phyloP scores from a whole-genome alignment of 1,284 basidiomycete species.

The Malassezia arunalokei region DNA sequence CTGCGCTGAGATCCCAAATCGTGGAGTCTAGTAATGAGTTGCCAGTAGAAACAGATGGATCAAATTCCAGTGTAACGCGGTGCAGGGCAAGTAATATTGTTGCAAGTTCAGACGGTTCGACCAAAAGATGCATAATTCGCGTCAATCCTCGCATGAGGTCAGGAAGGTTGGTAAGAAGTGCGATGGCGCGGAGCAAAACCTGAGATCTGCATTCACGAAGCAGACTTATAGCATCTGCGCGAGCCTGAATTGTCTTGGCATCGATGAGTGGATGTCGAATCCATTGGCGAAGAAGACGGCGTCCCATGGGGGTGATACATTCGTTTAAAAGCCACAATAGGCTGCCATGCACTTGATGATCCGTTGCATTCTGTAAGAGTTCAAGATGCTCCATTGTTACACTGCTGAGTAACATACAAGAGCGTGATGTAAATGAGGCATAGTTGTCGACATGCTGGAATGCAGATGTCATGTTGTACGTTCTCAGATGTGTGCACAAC shows the following conservation, averaged over 20 bases:
- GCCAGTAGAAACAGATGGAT: constrained; percentile 50
- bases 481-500: constrained; percentile 62
- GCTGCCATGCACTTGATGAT: constrained; percentile 61
- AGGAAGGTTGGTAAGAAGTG: constrained; percentile 54
- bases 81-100: constrained; percentile 64
- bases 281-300: constrained; percentile 71
- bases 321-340: constrained; percentile 75
- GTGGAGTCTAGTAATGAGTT: constrained; percentile 60
- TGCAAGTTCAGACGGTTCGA: constrained; percentile 69
- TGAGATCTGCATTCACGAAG: constrained; percentile 52
- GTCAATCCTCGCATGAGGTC: constrained; percentile 80
- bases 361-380: constrained; percentile 48
- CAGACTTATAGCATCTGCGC: constrained; percentile 74
- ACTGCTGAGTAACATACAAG: constrained; percentile 76
- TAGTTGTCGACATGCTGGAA: constrained; percentile 51
- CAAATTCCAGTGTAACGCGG: constrained; percentile 61
- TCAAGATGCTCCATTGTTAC: constrained; percentile 73
- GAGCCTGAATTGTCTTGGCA: constrained; percentile 55
- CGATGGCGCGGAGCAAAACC: constrained; percentile 56
- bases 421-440: constrained; percentile 55
- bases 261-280: constrained; percentile 72
- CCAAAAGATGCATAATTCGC: constrained; percentile 73
- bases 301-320: constrained; percentile 72
- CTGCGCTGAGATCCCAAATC: constrained; percentile 57
- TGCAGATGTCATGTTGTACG: constrained; percentile 56